These are phyloP conservation scores for Boletus subparvulus DNA, from an alignment of 768 basidiomycete species.

Conservation along the genomic window DNA sequence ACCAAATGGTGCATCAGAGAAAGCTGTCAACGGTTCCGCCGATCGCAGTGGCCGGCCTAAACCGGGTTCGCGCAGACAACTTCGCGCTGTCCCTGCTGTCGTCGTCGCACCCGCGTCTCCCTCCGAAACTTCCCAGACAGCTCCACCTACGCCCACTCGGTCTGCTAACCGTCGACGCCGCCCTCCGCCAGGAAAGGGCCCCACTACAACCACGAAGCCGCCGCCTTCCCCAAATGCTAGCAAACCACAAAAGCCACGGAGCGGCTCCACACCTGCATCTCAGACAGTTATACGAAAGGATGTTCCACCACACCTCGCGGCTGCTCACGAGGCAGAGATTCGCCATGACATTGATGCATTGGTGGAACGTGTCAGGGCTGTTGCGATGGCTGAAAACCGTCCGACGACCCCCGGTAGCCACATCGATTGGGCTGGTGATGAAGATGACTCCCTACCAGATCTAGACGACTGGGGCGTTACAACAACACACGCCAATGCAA, in stretches of 20 bases:
- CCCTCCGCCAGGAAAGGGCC: conserved; percentile 38
- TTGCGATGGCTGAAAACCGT: conserved; percentile 66
- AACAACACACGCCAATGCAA: conserved; percentile 36
- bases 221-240: conserved; percentile 17
- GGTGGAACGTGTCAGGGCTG: conserved; percentile 72
- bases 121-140: conserved; percentile 19
- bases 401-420: conserved; percentile 74
- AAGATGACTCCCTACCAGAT: conserved; percentile 77
- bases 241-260: conserved; percentile 37
- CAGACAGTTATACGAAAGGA: conserved; percentile 47
- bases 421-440: conserved; percentile 88
- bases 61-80: conserved; percentile 19
- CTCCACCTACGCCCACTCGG: conserved; percentile 39
- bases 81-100: conserved; percentile 22
- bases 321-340: conserved; percentile 43
- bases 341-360: conserved; percentile 70
- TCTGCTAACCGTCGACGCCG: conserved; percentile 51
- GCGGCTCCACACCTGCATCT: conserved; percentile 20
- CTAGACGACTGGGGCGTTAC: conserved; percentile 83
- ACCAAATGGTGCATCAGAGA: conserved; percentile 24
- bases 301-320: conserved; percentile 55
- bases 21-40: conserved; percentile 17
- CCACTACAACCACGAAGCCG: conserved; percentile 16
- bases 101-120: conserved; percentile 25
- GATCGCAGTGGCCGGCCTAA: conserved; percentile 27